A percentile compares a stretch with the other conserved stretches of the same genome.
Evolutionary conservation across 805 yeast species (phyloP).

Genomic region (Candida hispaniensis): DNA sequence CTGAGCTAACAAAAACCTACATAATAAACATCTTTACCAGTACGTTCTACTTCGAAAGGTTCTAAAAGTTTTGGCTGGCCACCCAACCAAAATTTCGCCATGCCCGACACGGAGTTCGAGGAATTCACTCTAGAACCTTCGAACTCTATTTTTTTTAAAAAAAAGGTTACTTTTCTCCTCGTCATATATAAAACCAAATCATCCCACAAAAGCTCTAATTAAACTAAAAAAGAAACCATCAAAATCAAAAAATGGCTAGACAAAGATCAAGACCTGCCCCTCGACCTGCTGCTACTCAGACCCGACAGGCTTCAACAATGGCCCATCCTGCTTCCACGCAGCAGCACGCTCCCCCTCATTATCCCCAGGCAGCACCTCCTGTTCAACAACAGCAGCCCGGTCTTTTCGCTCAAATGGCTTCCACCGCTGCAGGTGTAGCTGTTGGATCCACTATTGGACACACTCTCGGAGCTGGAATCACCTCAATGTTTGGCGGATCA

Average conservation of each 20-base stretch:
- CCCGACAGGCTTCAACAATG: conserved; percentile 56
- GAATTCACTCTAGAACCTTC: too few relatives aligned
- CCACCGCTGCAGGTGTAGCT: conserved; percentile 99
- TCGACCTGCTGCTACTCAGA: conserved; percentile 34
- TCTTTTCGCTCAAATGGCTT: conserved; percentile 91
- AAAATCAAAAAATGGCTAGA: conserved; percentile 20
- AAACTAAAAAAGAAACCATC: too few relatives aligned
- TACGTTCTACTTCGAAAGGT: too few relatives aligned
- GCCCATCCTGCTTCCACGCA: conserved; percentile 36
- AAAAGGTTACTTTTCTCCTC: too few relatives aligned
- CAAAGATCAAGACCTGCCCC: conserved; percentile 38
- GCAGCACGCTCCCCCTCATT: conserved; percentile 39
- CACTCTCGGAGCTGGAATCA: conserved; percentile 89
- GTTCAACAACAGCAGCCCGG: conserved; percentile 55
- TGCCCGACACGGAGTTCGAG: too few relatives aligned
- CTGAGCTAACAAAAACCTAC: too few relatives aligned
- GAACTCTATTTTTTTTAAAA: too few relatives aligned
- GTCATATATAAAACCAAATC: too few relatives aligned
- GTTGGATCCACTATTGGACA: conserved; percentile 97
- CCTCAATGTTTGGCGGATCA: conserved; percentile 79
- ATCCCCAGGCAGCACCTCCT: conserved; percentile 41
- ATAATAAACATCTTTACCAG: too few relatives aligned
- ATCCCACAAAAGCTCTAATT: too few relatives aligned
- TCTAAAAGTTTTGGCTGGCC: too few relatives aligned
- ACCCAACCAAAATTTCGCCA: too few relatives aligned